Base-by-base conservation (phyloP, 495 filamentous ascomycete species). In the Acidomyces sp. region DNA sequence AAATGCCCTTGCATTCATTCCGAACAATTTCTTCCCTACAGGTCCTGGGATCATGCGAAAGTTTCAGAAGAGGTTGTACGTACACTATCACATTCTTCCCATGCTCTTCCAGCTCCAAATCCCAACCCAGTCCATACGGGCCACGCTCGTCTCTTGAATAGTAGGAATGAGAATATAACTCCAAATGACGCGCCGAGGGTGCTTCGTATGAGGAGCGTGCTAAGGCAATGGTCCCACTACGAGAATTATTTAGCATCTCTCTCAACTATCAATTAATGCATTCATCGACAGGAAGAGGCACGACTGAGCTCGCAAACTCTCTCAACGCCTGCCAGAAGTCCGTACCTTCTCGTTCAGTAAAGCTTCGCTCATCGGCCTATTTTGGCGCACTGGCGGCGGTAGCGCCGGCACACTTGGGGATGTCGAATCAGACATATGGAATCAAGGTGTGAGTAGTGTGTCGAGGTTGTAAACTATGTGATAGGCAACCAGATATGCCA, bases 81-180 rank as follows among this genome's bases (percentile, higher is more conserved):
- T 45, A 65, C 62, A 39, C 43, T 61, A 48, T 85, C 82, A 61
- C 80, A 85, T 58, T 96, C 90, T 62, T 95, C 90, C 71, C 86
- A 96, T 7, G 88, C 92, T 55, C 92, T 76, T 39, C 90, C 90
- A 46, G 87, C 85, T 55, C 90, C 90, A 59, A 99, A 95, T 30
- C 90, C 90, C 31, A 85, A 68, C 39, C 90, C 90, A 51, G 92
- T 75, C 61, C 77, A 87, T 19, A 82, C 92, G 35, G 90, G 90
- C 82, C 90, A 99, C 50, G 88, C 84, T 61, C 90, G 77, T 58
- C 90, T 77, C 71, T 92, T 93, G 75, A 99, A 99, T 19, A 99
- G 64, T 34, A 99, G 78, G 22, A 99, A 87, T 33, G 87, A 95
- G 70, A 99, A 96, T 62, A 96, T 80, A 60, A 96, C 80, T 63